Conservation (phyloP, 2,329 filamentous ascomycete species). For the Neodidymelliopsis sp. region DNA sequence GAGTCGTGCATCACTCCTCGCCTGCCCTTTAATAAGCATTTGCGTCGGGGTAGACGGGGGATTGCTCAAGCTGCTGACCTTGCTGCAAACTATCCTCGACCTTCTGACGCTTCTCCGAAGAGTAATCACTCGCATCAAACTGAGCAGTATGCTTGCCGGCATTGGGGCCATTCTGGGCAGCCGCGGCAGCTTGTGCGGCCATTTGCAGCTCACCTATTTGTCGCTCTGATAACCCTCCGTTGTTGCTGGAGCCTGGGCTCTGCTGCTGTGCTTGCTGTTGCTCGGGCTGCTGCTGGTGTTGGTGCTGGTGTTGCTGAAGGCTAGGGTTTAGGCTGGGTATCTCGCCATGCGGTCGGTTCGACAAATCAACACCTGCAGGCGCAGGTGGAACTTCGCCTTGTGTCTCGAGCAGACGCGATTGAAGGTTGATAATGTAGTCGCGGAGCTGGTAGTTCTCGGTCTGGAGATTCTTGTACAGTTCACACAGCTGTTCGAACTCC, state of each 20-base stretch:
- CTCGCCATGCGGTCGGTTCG: conserved; percentile 57
- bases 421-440: conserved; percentile 91
- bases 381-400: conserved; percentile 85
- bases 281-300: conserved; percentile 24
- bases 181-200: conserved; percentile 47
- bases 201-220: conserved; percentile 50
- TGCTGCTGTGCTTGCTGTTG: conserved; percentile 34
- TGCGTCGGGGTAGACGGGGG: conserved; percentile 30
- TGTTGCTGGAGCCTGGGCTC: conserved; percentile 34
- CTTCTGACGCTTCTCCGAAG: conserved; percentile 46
- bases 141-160: conserved; percentile 46
- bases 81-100: conserved; percentile 39
- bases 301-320: conserved; percentile 29
- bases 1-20: conserved; percentile 23
- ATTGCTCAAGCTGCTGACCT: conserved; percentile 42
- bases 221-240: conserved; percentile 46
- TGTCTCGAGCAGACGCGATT: conserved; percentile 83
- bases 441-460: conserved; percentile 88
- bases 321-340: conserved; percentile 31
- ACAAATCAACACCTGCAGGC: conserved; percentile 78
- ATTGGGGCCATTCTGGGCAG: conserved; percentile 43
- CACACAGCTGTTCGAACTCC: conserved; percentile 77
- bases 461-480: conserved; percentile 80
- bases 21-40: conserved; percentile 45
- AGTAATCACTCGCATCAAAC: conserved; percentile 41